These are phyloP conservation scores for Protomyces lactucae-debilis DNA, from an alignment of 1,139 yeast species.

Conservation along the genomic window DNA sequence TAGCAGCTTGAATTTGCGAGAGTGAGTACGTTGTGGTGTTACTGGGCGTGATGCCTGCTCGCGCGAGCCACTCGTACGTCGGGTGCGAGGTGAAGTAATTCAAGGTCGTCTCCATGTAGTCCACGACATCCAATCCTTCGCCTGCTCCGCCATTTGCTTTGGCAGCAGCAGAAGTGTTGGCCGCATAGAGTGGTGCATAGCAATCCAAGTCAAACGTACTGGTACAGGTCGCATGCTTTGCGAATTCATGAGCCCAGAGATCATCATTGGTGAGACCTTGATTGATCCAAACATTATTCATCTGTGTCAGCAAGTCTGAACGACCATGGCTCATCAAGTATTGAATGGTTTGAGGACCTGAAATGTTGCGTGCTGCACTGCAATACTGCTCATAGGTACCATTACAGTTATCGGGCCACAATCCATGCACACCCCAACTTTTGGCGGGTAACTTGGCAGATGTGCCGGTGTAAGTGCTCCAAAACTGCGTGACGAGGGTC, in stretches of 20 bases:
- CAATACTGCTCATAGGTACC: slow-evolving; percentile 77
- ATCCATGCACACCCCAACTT: background rate
- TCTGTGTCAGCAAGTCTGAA: slow-evolving; percentile 42
- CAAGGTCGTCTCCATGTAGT: slow-evolving; percentile 66
- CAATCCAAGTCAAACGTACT: slow-evolving; percentile 66
- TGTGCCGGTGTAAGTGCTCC: slow-evolving; percentile 3
- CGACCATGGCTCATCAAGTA: slow-evolving; percentile 69
- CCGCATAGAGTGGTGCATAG: slow-evolving; percentile 61
- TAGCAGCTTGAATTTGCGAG: slow-evolving; percentile 59
- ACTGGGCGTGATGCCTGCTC: slow-evolving; percentile 68
- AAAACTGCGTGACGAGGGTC: slow-evolving; percentile 1
- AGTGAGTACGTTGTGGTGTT: slow-evolving; percentile 57
- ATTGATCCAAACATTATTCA: slow-evolving; percentile 33
- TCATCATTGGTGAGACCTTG: slow-evolving; percentile 64
- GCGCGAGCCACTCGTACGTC: slow-evolving; percentile 61
- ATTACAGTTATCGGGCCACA: slow-evolving; percentile 62
- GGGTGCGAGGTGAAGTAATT: slow-evolving; percentile 60
- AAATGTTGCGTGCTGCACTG: slow-evolving; percentile 41
- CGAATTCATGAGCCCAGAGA: slow-evolving; percentile 89
- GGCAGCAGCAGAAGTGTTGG: slow-evolving; percentile 40
- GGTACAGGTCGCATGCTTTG: slow-evolving; percentile 74
- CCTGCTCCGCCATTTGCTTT: slow-evolving; percentile 42
- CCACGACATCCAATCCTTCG: slow-evolving; percentile 50
- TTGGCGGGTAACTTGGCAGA: background rate
- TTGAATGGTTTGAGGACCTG: slow-evolving; percentile 46